Percentiles rank a stretch among this genome's conserved stretches.
phyloP scores from a whole-genome alignment of 2,329 filamentous ascomycete species.

The Orbilia quercus region DNA sequence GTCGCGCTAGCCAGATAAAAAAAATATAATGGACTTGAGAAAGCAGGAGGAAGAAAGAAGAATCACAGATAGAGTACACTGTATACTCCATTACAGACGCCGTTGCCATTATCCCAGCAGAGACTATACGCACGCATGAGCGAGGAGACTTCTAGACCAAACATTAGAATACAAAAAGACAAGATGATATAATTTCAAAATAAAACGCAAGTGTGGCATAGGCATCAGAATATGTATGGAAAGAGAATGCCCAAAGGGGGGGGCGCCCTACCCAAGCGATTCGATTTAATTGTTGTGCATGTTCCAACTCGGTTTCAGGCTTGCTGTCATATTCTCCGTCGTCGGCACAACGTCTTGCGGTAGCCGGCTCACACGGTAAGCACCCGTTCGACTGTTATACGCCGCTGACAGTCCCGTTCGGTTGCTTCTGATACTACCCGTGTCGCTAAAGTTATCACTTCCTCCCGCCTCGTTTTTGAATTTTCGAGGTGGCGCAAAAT shows the following conservation, averaged over 20 bases:
- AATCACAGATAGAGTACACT: slow-evolving; percentile 7
- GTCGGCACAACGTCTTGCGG: slow-evolving; percentile 85
- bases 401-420: slow-evolving; percentile 79
- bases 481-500: slow-evolving; percentile 82
- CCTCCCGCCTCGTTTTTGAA: slow-evolving; percentile 69
- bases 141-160: slow-evolving; percentile 42
- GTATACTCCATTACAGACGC: slow-evolving; percentile 35
- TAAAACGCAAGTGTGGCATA: slow-evolving; percentile 46
- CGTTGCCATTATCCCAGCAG: slow-evolving; percentile 38
- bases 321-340: slow-evolving; percentile 72
- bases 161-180: slow-evolving; percentile 59
- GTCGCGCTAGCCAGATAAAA: too few relatives aligned
- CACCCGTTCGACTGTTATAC: slow-evolving; percentile 80
- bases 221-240: slow-evolving; percentile 16
- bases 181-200: slow-evolving; percentile 59
- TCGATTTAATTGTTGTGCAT: slow-evolving; percentile 62
- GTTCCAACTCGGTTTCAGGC: slow-evolving; percentile 72
- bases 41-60: not conserved
- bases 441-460: slow-evolving; percentile 71
- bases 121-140: slow-evolving; percentile 34
- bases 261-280: too few relatives aligned
- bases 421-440: slow-evolving; percentile 78
- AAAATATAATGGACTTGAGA: slow-evolving; percentile 5
- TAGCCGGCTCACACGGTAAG: slow-evolving; percentile 85
- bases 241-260: too few relatives aligned